These are phyloP conservation scores for Agrocybe chaxingu DNA, from an alignment of 768 basidiomycete species.

Conservation along the genomic window DNA sequence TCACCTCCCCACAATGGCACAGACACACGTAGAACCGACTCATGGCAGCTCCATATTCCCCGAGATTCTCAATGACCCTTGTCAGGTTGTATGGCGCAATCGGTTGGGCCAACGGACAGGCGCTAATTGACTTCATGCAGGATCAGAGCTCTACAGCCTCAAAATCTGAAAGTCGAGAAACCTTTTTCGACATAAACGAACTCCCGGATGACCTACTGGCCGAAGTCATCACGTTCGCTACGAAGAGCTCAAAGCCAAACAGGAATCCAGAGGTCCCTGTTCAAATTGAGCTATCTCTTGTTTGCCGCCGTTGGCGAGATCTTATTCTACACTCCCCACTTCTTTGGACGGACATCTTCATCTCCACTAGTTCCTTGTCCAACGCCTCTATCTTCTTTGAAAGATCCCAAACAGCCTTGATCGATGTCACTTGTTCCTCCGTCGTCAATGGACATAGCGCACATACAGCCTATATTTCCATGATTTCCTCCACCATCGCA, in stretches of 20 bases:
- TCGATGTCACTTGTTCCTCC: conserved; percentile 16
- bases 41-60: no score
- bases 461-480: background rate
- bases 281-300: conserved; percentile 16
- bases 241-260: background rate
- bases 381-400: conserved; percentile 20
- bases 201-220: conserved; percentile 8
- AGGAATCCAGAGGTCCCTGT: conserved; percentile 2
- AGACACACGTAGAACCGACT: no score
- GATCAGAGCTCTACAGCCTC: background rate
- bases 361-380: conserved; percentile 10
- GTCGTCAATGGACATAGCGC: background rate
- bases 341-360: conserved; percentile 25
- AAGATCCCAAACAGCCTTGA: conserved; percentile 19
- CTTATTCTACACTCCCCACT: conserved; percentile 21
- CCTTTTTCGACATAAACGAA: conserved; percentile 1
- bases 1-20: background rate
- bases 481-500: conserved; percentile 3
- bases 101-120: no score
- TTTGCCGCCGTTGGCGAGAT: conserved; percentile 26
- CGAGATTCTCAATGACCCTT: no score
- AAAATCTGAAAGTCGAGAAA: background rate
- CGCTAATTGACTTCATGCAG: no score
- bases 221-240: conserved; percentile 4
- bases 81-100: no score